Evolutionary conservation across 2,329 filamentous ascomycete genomes (phyloP).

Genomic region (Claviceps sp.): DNA sequence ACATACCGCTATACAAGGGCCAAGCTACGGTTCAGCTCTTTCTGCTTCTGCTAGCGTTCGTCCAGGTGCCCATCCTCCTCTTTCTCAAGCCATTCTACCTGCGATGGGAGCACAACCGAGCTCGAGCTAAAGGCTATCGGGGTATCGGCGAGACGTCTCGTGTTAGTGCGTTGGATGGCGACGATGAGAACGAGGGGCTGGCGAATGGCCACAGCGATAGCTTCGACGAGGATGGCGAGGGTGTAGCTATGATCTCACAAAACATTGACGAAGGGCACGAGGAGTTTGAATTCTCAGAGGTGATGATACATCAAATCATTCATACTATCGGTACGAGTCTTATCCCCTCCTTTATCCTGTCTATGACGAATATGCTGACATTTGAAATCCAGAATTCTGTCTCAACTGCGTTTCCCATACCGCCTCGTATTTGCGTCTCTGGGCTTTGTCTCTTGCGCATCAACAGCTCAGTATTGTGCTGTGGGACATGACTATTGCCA

Average conservation of each 20-base stretch:
- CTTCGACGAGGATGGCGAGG: conserved; percentile 57
- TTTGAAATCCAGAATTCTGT: conserved; percentile 63
- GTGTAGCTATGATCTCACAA: conserved; percentile 77
- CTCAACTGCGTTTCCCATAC: conserved; percentile 98
- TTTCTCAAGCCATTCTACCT: conserved; percentile 95
- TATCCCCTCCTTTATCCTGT: not conserved
- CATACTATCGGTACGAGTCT: conserved; percentile 71
- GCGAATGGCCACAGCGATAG: conserved; percentile 46
- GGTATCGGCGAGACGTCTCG: conserved; percentile 80
- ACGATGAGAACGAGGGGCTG: conserved; percentile 52
- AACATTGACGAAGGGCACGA: conserved; percentile 78
- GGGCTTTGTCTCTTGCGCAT: conserved; percentile 93
- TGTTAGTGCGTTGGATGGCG: conserved; percentile 81
- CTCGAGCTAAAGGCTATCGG: conserved; percentile 78
- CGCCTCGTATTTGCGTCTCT: conserved; percentile 94
- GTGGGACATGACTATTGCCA: conserved; percentile 88
- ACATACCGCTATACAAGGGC: conserved; percentile 63
- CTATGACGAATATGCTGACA: conserved; percentile 16
- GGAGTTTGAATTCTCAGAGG: conserved; percentile 93
- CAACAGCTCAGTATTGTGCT: conserved; percentile 94
- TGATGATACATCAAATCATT: conserved; percentile 98
- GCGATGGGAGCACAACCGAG: conserved; percentile 82
- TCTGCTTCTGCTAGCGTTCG: conserved; percentile 67
- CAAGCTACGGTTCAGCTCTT: conserved; percentile 65
- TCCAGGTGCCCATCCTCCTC: conserved; percentile 79